Conservation (phyloP, 306 rosid species). For the Trifolium subterraneum region DNA sequence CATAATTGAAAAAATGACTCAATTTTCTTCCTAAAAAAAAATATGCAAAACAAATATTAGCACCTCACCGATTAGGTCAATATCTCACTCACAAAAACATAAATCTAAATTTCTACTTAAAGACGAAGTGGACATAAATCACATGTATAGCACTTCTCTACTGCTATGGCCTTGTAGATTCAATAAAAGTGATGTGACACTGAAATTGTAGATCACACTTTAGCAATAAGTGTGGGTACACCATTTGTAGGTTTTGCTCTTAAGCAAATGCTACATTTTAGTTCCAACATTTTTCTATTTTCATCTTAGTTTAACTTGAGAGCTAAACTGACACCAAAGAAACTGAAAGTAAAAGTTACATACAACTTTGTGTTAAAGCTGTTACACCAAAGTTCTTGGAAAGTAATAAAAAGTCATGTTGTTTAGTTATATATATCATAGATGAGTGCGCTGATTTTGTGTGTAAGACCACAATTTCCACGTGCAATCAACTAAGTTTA, state of each 20-base stretch:
- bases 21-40: too few species aligned
- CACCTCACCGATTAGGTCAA: background rate
- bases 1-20: background rate
- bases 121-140: background rate
- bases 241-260: slow-evolving; percentile 6
- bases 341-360: slow-evolving; percentile 39
- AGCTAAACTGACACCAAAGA: slow-evolving; percentile 4
- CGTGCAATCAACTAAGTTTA: slow-evolving; percentile 46
- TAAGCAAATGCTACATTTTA: slow-evolving; percentile 1
- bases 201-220: background rate
- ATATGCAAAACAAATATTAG: background rate
- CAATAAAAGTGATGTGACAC: background rate
- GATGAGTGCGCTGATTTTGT: slow-evolving; percentile 37
- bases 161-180: background rate
- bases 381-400: slow-evolving; percentile 40
- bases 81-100: background rate
- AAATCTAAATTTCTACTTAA: background rate
- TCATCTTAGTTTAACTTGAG: background rate
- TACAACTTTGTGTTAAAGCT: slow-evolving; percentile 41
- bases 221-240: slow-evolving; percentile 4
- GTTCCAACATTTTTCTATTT: background rate
- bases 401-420: slow-evolving; percentile 28
- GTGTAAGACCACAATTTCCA: slow-evolving; percentile 47
- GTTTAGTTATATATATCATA: slow-evolving; percentile 21
- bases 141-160: background rate